Evolutionary conservation across 257 asterid genomes (phyloP), one percentile per base, ranked within the genome.

Genomic region (Plantago major): DNA sequence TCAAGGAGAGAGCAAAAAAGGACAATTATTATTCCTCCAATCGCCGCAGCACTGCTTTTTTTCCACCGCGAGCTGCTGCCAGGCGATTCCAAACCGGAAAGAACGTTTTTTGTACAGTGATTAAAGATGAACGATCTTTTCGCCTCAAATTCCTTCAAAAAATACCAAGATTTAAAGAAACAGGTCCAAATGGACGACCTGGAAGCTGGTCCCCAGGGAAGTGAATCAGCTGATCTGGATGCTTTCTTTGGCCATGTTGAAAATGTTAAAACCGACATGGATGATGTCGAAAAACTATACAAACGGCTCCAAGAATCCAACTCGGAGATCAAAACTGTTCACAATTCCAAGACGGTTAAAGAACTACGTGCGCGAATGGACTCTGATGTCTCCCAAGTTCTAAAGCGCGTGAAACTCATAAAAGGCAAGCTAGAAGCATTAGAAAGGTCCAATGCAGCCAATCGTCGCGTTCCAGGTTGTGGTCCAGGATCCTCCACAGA

Each of bases 401-500:
- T 81, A 7, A 79, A 76, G 26, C 77, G 82, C 3, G 84, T 76
- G 18, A 81, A 81, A 9, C 7, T 64, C 30, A 78, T 81, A n/a
- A 81, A 81, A 26, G 65, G 73, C 14, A 81, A 81, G 46, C 56
- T 81, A 52, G 86, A 81, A 66, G 81, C 72, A 5, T 60, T 81
- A 43, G 86, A 81, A 28, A 65, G 68, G 46, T 81, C 86, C 55
- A 81, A 81, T 38, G 79, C 75, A 33, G 65, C 75, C n/a, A 67
- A 77, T 45, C 74, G 86, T 37, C 66, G 64, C 0, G 76, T 77
- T 68, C 86, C 86, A 1, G 86, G 86, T 11, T 81, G 86, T 61
- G 86, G 86, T 1, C 86, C 86, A 0, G 86, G 86, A 3, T 81
- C 86, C 15, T 81, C 86, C 6, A 80, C 86, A 0, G 83, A 77